Base-by-base conservation (phyloP, 164 flowering plant genomes). In the Vitis vinifera region DNA sequence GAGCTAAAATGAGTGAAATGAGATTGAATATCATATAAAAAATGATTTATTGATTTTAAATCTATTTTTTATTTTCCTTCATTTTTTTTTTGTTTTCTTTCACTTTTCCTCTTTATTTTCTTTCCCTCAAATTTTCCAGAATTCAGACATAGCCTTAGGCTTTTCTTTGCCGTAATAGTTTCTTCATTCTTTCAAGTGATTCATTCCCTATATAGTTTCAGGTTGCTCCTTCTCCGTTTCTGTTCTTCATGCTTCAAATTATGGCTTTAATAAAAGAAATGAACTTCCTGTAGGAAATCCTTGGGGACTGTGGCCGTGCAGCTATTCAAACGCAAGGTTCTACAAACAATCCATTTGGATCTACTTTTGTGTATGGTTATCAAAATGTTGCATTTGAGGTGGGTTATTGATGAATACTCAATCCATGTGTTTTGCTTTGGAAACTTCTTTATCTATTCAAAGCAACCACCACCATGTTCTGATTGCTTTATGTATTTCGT, bases 271-370 rank as follows among this genome's bases (percentile, higher is more conserved):
- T 37, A 13, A 10, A 51, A 63, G 9, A 60, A 0, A 7, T 27
- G 6, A n/a, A 13, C 15, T 60, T 48, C 53, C 53, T 70, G 44
- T 73, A 95, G 99, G 99, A 88, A 66, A 89, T 92, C 65, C 96
- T 95, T 48, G 99, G 99, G 66, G 97, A 95, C 73, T 84, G 94
- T 80, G 99, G 98, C 50, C 89, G 89, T 63, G 98, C 97, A 65
- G 98, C 96, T 51, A 93, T 95, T 29, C 97, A 92, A 78, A 91
- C 99, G 51, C 97, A 92, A 77, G 99, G 98, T 48, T 95, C 98
- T 62, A 75, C 88, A 2, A 88, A 88, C 83, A 95, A 95, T 78
- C 99, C 96, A 63, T 94, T 95, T 81, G 99, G 99, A 70, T 89
- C 97, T 29, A 93, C 99, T 51, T 86, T 90, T 75, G 99, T 95